Conservation (phyloP, 2,329 filamentous ascomycete genomes). For the Cercospora sojina region DNA sequence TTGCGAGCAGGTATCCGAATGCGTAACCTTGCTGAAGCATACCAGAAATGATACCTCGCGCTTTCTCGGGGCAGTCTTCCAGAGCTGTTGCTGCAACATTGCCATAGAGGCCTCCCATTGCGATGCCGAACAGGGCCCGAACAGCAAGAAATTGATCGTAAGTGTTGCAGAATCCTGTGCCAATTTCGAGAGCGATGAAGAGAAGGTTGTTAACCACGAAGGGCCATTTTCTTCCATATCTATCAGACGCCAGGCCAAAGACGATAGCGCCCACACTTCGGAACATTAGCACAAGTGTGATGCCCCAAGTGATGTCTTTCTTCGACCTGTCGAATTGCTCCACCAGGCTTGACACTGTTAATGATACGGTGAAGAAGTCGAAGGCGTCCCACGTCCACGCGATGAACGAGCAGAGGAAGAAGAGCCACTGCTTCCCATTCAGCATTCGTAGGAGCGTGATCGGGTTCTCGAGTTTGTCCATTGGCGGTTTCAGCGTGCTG, state of each 20-base stretch:
- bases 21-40: slow-evolving; percentile 65
- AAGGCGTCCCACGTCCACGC: slow-evolving; percentile 59
- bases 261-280: slow-evolving; percentile 58
- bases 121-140: slow-evolving; percentile 61
- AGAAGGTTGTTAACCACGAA: slow-evolving; percentile 62
- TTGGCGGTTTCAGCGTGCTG: slow-evolving; percentile 56
- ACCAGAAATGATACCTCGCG: slow-evolving; percentile 60
- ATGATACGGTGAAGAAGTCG: slow-evolving; percentile 62
- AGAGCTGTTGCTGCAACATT: slow-evolving; percentile 62
- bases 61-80: slow-evolving; percentile 60
- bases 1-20: slow-evolving; percentile 61
- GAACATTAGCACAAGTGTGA: slow-evolving; percentile 59
- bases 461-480: slow-evolving; percentile 55
- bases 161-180: slow-evolving; percentile 59
- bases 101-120: slow-evolving; percentile 64
- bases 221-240: slow-evolving; percentile 43
- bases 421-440: slow-evolving; percentile 59
- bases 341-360: slow-evolving; percentile 56
- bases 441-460: slow-evolving; percentile 52
- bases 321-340: slow-evolving; percentile 55
- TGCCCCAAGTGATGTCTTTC: slow-evolving; percentile 61
- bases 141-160: slow-evolving; percentile 60
- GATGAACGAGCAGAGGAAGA: slow-evolving; percentile 51
- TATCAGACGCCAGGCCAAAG: slow-evolving; percentile 49
- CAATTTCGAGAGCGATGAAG: slow-evolving; percentile 61